Percentiles rank a stretch among this genome's conserved stretches.
These are phyloP conservation scores for Aspergillus fructus DNA, from an alignment of 2,329 filamentous ascomycete genomes.

Conservation along the genomic window DNA sequence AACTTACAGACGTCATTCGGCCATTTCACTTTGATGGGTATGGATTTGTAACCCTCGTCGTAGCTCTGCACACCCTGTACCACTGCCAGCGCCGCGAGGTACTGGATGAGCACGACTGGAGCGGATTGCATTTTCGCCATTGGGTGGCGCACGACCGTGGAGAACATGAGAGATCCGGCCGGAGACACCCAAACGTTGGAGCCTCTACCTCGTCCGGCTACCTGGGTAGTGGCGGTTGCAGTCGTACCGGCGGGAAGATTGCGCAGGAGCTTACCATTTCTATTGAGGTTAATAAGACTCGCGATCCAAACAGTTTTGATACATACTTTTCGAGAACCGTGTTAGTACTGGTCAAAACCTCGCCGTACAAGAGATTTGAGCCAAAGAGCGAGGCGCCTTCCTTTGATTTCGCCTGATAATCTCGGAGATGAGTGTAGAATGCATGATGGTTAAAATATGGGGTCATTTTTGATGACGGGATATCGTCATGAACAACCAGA, in stretches of 20 bases:
- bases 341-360: slow-evolving; percentile 92
- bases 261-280: slow-evolving; percentile 74
- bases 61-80: slow-evolving; percentile 81
- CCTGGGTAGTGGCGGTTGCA: slow-evolving; percentile 78
- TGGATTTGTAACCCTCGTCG: slow-evolving; percentile 67
- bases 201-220: slow-evolving; percentile 84
- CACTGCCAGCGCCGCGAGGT: slow-evolving; percentile 83
- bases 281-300: slow-evolving; percentile 29
- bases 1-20: slow-evolving; percentile 85
- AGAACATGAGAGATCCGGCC: slow-evolving; percentile 81
- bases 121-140: slow-evolving; percentile 68
- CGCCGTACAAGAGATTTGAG: slow-evolving; percentile 75
- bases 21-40: slow-evolving; percentile 92
- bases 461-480: slow-evolving; percentile 70
- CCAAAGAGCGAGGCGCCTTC: slow-evolving; percentile 68
- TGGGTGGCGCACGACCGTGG: slow-evolving; percentile 80
- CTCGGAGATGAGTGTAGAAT: slow-evolving; percentile 70
- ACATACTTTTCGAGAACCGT: slow-evolving; percentile 82
- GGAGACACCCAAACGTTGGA: slow-evolving; percentile 95
- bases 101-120: slow-evolving; percentile 91
- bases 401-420: slow-evolving; percentile 61
- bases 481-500: slow-evolving; percentile 70
- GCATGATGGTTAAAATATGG: slow-evolving; percentile 82
- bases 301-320: not conserved
- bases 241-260: slow-evolving; percentile 84